phyloP scores from a whole-genome alignment of 2,329 filamentous ascomycete species.

The Fusarium papillatum region DNA sequence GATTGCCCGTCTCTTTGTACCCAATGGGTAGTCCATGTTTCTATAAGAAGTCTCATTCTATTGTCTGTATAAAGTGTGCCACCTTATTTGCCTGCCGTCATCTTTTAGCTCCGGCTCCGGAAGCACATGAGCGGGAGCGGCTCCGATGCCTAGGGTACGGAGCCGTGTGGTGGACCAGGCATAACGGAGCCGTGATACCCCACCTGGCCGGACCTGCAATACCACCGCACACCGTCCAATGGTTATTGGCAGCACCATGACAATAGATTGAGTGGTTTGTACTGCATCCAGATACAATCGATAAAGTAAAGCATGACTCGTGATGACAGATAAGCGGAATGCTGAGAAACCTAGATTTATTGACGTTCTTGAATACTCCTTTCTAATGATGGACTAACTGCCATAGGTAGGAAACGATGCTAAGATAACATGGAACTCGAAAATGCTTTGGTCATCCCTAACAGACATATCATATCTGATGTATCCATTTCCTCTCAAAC shows the following conservation, averaged over 20 bases:
- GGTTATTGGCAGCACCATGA: not conserved
- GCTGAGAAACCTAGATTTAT: not conserved
- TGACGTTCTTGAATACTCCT: not conserved
- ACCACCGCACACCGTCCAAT: not conserved
- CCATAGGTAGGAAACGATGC: not conserved
- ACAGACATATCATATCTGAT: too few species aligned
- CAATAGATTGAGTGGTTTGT: not conserved
- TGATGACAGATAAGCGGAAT: not conserved
- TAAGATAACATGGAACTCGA: not conserved
- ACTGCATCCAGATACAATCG: not conserved
- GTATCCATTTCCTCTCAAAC: too few species aligned
- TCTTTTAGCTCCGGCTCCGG: constrained; percentile 21
- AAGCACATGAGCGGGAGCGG: constrained; percentile 27
- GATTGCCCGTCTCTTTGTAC: too few species aligned
- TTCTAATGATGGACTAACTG: not conserved
- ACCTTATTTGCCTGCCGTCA: not conserved
- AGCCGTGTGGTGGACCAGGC: not conserved
- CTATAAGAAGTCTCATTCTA: not conserved
- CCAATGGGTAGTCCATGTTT: not conserved
- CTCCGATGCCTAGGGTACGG: not conserved
- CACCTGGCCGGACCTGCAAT: not conserved
- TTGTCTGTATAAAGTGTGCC: not conserved
- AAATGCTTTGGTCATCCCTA: too few species aligned
- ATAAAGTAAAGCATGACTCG: not conserved
- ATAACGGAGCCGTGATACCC: constrained; percentile 2